A percentile compares a stretch with the other conserved stretches of the same genome.
These are phyloP conservation scores for Coemansia javaensis DNA, from an alignment of 192 early-diverging fungal species.

Conservation along the genomic window DNA sequence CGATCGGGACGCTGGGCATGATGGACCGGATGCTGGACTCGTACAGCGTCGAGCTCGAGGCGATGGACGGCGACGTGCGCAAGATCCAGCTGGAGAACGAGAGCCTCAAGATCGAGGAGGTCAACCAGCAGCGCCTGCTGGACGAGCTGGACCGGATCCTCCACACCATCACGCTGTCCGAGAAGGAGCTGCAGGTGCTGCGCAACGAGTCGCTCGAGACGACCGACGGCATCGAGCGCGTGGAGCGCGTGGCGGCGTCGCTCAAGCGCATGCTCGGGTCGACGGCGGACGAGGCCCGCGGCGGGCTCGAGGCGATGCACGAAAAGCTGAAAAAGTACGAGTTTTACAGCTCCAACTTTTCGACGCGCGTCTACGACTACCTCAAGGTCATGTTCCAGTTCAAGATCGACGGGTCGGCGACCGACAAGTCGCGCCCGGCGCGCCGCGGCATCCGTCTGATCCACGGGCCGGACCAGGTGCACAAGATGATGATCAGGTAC, in stretches of 20 bases:
- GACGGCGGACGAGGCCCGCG: conserved; percentile 53
- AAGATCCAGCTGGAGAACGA: conserved; percentile 92
- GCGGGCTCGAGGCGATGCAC: conserved; percentile 50
- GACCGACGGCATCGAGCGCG: conserved; percentile 52
- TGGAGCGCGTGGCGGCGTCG: conserved; percentile 61
- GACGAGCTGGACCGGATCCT: conserved; percentile 81
- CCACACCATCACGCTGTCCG: conserved; percentile 59
- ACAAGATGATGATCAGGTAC: conserved; percentile 61
- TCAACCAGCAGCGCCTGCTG: conserved; percentile 82
- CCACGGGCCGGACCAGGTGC: conserved; percentile 57
- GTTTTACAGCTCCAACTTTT: conserved; percentile 61
- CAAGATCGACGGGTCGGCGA: conserved; percentile 55
- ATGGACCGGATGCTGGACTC: conserved; percentile 85
- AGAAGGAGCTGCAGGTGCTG: conserved; percentile 57
- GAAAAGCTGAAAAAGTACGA: conserved; percentile 66
- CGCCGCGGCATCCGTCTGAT: conserved; percentile 32
- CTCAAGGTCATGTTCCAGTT: conserved; percentile 62
- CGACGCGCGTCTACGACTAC: conserved; percentile 58
- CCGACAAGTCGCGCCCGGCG: conserved; percentile 42
- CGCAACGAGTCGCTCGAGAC: conserved; percentile 64
- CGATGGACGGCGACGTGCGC: conserved; percentile 92
- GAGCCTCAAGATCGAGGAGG: conserved; percentile 79
- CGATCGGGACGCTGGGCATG: conserved; percentile 71
- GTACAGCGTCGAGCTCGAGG: conserved; percentile 84
- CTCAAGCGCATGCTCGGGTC: conserved; percentile 65